Evolutionary conservation across 805 yeast genomes (phyloP).

Genomic region (Maudiozyma turicensis): DNA sequence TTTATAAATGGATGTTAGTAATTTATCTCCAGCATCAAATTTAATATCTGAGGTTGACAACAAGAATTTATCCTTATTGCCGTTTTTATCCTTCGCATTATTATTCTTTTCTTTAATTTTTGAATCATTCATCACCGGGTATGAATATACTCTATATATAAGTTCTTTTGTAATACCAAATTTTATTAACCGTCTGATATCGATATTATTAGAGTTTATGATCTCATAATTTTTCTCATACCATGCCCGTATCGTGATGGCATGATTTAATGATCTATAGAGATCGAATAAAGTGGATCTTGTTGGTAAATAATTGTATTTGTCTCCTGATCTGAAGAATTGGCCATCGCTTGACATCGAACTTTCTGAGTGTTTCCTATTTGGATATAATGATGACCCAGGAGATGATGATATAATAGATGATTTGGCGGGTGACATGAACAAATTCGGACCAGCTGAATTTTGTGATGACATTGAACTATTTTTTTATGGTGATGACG

Average conservation of each 20-base stretch:
- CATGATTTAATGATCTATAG: conserved; percentile 70
- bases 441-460: not conserved
- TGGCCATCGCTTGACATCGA: conserved; percentile 11
- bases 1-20: conserved; percentile 21
- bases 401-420: conserved; percentile 1
- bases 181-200: conserved; percentile 71
- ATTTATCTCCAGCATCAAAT: conserved; percentile 25
- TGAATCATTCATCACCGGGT: conserved; percentile 42
- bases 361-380: conserved; percentile 12
- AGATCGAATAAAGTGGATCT: conserved; percentile 60
- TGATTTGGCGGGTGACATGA: conserved; percentile 2
- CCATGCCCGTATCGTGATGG: conserved; percentile 75
- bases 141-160: conserved; percentile 70
- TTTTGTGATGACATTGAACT: conserved; percentile 2
- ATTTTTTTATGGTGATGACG: not conserved
- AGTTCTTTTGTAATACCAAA: conserved; percentile 80
- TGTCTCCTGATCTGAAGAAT: not conserved
- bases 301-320: conserved; percentile 38
- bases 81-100: conserved; percentile 7
- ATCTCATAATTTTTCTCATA: conserved; percentile 51
- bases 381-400: not conserved
- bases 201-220: conserved; percentile 48
- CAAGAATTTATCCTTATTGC: conserved; percentile 3
- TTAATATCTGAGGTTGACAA: conserved; percentile 29
- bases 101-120: not conserved